These are phyloP conservation scores for Eucommia ulmoides DNA, from an alignment of 257 asterid species.

Conservation along the genomic window DNA sequence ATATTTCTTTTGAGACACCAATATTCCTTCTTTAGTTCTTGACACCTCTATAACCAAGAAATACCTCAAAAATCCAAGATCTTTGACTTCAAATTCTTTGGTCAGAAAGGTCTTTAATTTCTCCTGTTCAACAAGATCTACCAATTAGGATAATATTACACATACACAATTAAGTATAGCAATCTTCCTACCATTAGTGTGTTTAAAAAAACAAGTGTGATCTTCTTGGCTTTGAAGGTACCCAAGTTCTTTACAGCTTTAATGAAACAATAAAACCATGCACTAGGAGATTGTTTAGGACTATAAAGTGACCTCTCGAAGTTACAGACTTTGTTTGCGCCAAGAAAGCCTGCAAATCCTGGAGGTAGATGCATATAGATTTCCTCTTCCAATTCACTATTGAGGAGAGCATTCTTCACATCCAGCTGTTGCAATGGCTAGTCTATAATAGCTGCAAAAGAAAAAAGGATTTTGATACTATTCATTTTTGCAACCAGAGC, in stretches of 20 bases:
- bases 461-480: no score
- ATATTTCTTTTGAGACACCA: background rate
- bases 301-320: background rate
- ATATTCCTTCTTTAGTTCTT: background rate
- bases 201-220: background rate
- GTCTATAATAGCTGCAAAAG: no score
- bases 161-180: background rate
- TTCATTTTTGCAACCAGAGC: no score
- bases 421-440: no score
- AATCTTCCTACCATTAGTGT: background rate
- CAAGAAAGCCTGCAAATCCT: no score
- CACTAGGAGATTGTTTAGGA: background rate
- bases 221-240: background rate
- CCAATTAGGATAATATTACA: background rate
- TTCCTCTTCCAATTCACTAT: no score
- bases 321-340: background rate
- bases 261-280: background rate
- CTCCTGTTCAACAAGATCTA: background rate
- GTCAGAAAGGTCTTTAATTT: background rate
- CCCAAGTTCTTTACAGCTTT: background rate
- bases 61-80: background rate
- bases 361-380: no score
- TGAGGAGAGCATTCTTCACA: no score
- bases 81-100: background rate
- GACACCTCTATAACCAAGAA: background rate